Evolutionary conservation across 495 filamentous ascomycete genomes (phyloP).

Genomic region (Podospora pseudopauciseta): DNA sequence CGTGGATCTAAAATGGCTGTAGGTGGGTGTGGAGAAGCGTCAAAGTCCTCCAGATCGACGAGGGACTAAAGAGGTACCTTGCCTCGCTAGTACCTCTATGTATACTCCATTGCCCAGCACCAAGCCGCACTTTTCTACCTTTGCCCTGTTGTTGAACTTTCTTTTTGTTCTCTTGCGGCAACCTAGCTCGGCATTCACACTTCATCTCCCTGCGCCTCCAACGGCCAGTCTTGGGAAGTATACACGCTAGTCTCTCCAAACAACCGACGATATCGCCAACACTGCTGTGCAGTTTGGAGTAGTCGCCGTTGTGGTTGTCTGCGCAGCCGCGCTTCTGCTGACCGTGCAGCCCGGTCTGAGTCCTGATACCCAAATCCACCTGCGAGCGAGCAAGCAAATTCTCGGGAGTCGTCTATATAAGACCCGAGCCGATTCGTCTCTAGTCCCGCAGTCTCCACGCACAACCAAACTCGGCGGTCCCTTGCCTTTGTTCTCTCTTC

Average conservation of each 20-base stretch:
- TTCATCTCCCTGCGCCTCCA: constrained; percentile 16
- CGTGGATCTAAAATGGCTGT: constrained; percentile 21
- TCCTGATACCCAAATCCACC: neutral
- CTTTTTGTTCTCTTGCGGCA: constrained; percentile 20
- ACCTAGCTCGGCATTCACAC: constrained; percentile 11
- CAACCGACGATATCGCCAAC: constrained; percentile 7
- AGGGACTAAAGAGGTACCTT: constrained; percentile 24
- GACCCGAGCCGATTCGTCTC: constrained; percentile 9
- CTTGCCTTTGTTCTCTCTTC: constrained; percentile 17
- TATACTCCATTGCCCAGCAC: constrained; percentile 23
- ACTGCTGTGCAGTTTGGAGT: constrained; percentile 12
- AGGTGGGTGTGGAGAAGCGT: constrained; percentile 27
- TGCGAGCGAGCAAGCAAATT: neutral
- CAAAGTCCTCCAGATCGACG: constrained; percentile 21
- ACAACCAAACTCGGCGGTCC: constrained; percentile 24
- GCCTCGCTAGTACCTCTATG: constrained; percentile 22
- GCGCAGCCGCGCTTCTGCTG: neutral
- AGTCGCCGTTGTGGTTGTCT: constrained; percentile 5
- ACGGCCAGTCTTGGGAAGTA: constrained; percentile 15
- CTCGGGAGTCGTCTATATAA: constrained; percentile 21
- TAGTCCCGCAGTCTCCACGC: constrained; percentile 18
- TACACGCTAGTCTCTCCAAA: constrained; percentile 8
- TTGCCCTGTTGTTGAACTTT: constrained; percentile 16
- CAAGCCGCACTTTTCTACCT: constrained; percentile 5
- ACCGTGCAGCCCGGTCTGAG: neutral